Percentiles rank a stretch among this genome's conserved stretches.
These are phyloP conservation scores for Aspergillus proliferans DNA, from an alignment of 2,329 filamentous ascomycete genomes.

Conservation along the genomic window DNA sequence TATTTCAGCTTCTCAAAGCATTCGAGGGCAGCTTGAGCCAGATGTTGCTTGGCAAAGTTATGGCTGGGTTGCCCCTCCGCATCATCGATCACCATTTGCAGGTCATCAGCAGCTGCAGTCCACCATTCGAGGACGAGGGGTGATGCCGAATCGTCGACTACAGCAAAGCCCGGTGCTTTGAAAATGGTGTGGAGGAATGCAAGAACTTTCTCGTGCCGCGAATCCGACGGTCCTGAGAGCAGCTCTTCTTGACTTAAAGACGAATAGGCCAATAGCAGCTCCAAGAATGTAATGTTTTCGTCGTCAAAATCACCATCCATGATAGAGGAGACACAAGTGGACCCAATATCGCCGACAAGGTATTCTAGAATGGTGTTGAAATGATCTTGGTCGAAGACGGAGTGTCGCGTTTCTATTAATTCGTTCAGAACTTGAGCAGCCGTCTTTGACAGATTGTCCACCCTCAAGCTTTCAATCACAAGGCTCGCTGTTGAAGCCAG, in stretches of 20 bases:
- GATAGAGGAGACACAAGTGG: slow-evolving; percentile 25
- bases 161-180: slow-evolving; percentile 34
- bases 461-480: slow-evolving; percentile 20
- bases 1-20: slow-evolving; percentile 40
- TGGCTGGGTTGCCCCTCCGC: slow-evolving; percentile 20
- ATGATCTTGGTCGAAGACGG: slow-evolving; percentile 21
- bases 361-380: slow-evolving; percentile 25
- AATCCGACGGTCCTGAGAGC: slow-evolving; percentile 23
- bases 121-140: slow-evolving; percentile 37
- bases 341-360: slow-evolving; percentile 28
- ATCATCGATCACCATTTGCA: slow-evolving; percentile 27
- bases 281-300: slow-evolving; percentile 35
- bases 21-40: slow-evolving; percentile 35
- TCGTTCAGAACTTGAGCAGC: slow-evolving; percentile 33
- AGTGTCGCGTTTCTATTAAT: slow-evolving; percentile 23
- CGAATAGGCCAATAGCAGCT: slow-evolving; percentile 35
- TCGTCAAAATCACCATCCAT: slow-evolving; percentile 31
- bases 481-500: slow-evolving; percentile 16
- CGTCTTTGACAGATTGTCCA: slow-evolving; percentile 20
- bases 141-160: slow-evolving; percentile 34
- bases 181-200: slow-evolving; percentile 34
- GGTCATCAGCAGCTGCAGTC: slow-evolving; percentile 35
- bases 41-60: slow-evolving; percentile 30
- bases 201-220: slow-evolving; percentile 29
- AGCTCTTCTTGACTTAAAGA: slow-evolving; percentile 25